Evolutionary conservation across 345 rosid genomes (phyloP).

Genomic region (Schrenkiella parvula): DNA sequence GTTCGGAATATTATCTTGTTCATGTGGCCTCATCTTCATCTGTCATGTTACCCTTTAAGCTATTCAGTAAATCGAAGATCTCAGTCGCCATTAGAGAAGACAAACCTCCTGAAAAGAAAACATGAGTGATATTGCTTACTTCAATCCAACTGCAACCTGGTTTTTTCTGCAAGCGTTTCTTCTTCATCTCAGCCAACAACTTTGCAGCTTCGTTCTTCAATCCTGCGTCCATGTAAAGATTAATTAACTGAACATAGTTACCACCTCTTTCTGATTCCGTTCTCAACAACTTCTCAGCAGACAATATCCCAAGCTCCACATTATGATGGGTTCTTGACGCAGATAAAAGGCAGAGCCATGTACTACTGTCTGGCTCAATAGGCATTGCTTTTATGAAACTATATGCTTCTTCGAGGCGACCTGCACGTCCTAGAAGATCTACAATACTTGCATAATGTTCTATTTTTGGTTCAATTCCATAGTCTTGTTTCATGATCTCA

Average conservation of each 20-base stretch:
- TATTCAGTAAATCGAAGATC: conserved; percentile 40
- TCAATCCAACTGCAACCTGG: conserved; percentile 91
- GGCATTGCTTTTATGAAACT: conserved; percentile 52
- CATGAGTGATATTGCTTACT: conserved; percentile 36
- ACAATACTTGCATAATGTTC: conserved; percentile 72
- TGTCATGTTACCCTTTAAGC: conserved; percentile 40
- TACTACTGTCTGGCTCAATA: conserved; percentile 49
- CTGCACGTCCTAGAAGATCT: conserved; percentile 78
- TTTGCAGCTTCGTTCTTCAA: conserved; percentile 56
- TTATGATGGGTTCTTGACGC: conserved; percentile 55
- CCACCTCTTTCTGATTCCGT: conserved; percentile 58
- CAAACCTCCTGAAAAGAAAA: conserved; percentile 60
- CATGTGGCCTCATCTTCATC: conserved; percentile 25
- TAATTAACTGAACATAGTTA: conserved; percentile 58
- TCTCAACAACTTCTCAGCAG: conserved; percentile 50
- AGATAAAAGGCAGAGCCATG: conserved; percentile 69
- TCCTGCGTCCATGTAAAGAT: conserved; percentile 64
- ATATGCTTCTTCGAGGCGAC: conserved; percentile 58
- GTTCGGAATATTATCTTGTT: conserved; percentile 2
- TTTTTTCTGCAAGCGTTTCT: conserved; percentile 57
- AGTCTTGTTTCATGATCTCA: conserved; percentile 45
- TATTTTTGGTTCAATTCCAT: conserved; percentile 47
- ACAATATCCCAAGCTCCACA: conserved; percentile 59
- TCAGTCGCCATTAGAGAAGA: conserved; percentile 41
- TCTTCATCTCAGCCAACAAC: conserved; percentile 53